Conservation (phyloP, 345 rosid species). For the Cardamine chenopodiifolia region DNA sequence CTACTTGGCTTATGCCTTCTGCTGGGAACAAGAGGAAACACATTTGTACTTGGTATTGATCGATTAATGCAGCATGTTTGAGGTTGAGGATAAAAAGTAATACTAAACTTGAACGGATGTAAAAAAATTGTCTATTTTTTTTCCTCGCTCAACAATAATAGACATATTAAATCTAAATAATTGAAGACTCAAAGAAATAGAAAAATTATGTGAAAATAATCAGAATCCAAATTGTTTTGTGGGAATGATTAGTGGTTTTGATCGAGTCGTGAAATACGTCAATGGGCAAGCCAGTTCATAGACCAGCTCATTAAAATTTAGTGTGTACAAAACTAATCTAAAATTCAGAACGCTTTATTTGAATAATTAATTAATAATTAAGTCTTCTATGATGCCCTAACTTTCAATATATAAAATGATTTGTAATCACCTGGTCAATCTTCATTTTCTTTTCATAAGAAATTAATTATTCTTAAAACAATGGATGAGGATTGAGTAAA, state of each 20-base stretch:
- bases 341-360: slow-evolving; percentile 1
- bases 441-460: not conserved
- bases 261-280: slow-evolving; percentile 35
- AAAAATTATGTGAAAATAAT: not conserved
- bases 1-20: no score
- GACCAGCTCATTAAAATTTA: slow-evolving; percentile 38
- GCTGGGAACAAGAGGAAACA: no score
- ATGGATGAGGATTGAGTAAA: slow-evolving; percentile 14
- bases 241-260: slow-evolving; percentile 26
- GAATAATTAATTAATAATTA: not conserved
- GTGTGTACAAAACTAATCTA: slow-evolving; percentile 13
- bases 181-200: not conserved
- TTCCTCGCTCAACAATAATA: not conserved
- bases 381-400: not conserved
- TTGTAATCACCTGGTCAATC: slow-evolving; percentile 13
- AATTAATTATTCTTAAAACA: not conserved
- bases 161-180: not conserved
- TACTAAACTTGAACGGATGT: not conserved
- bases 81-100: not conserved
- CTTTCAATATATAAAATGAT: not conserved
- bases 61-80: not conserved
- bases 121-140: not conserved
- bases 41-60: not conserved
- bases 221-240: not conserved
- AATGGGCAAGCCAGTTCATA: slow-evolving; percentile 39